phyloP scores from a whole-genome alignment of 306 rosid species.

The Myrica gale region DNA sequence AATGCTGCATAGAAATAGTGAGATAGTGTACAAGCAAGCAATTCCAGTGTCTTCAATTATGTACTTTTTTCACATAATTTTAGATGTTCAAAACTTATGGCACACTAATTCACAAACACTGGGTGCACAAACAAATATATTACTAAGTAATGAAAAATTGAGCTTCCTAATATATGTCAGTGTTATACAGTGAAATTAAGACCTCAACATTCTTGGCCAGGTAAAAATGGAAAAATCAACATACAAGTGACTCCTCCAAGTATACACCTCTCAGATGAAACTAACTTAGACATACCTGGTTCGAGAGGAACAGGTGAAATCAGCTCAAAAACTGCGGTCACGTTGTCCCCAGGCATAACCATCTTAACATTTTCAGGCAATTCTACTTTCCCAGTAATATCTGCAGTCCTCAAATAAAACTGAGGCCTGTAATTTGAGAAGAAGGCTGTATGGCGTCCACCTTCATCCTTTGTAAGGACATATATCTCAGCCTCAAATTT shows the following conservation, averaged over 20 bases:
- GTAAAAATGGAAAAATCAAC: neutral
- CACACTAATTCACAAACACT: neutral
- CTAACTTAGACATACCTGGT: constrained; percentile 52
- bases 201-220: neutral
- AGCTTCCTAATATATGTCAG: neutral
- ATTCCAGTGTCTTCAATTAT: neutral
- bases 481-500: constrained; percentile 96
- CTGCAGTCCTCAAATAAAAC: constrained; percentile 97
- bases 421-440: constrained; percentile 96
- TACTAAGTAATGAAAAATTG: neutral
- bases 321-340: constrained; percentile 81
- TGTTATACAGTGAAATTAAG: neutral
- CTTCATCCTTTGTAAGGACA: constrained; percentile 97
- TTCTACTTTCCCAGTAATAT: constrained; percentile 90
- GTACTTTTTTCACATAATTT: neutral
- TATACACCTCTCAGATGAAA: neutral
- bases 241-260: neutral
- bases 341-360: constrained; percentile 99
- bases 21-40: neutral
- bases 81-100: neutral
- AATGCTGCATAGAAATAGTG: too few relatives aligned
- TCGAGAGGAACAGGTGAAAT: constrained; percentile 90
- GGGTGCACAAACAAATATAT: neutral
- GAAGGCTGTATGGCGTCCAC: constrained; percentile 97
- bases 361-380: constrained; percentile 86